These are phyloP conservation scores for Protostelium mycophagum DNA, from an alignment of 78 protist genomes.

Conservation along the genomic window DNA sequence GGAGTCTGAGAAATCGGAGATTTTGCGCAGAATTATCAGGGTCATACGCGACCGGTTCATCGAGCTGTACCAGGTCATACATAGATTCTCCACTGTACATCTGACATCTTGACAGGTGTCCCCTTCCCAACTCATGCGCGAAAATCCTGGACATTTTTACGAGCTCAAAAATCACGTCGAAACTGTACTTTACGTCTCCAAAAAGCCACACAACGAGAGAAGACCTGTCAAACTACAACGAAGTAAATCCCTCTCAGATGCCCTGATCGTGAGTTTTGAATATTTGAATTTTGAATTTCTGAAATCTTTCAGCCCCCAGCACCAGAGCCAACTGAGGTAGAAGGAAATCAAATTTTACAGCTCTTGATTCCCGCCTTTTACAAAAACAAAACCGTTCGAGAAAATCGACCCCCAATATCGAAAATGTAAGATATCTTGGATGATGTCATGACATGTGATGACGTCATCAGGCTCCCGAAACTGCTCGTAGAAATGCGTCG, in stretches of 20 bases:
- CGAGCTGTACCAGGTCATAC: background rate
- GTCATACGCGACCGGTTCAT: background rate
- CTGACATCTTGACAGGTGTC: background rate
- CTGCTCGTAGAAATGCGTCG: background rate
- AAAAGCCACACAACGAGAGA: background rate
- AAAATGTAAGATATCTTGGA: background rate
- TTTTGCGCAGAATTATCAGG: background rate
- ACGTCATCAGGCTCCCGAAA: background rate
- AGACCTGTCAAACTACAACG: background rate
- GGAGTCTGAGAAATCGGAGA: background rate
- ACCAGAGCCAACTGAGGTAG: background rate
- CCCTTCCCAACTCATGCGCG: background rate
- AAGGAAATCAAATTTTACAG: background rate
- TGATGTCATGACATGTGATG: too few species aligned
- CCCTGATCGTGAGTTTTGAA: background rate
- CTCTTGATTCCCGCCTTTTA: background rate
- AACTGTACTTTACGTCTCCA: background rate
- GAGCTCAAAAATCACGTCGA: background rate
- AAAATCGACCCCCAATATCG: background rate
- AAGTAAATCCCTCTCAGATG: background rate
- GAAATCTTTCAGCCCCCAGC: background rate
- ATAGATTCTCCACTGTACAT: background rate
- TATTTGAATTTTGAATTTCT: too few species aligned
- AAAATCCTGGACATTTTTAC: background rate
- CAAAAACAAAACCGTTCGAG: background rate